phyloP scores from a whole-genome alignment of 2,329 filamentous ascomycete genomes.

The Trichoderma sp. region DNA sequence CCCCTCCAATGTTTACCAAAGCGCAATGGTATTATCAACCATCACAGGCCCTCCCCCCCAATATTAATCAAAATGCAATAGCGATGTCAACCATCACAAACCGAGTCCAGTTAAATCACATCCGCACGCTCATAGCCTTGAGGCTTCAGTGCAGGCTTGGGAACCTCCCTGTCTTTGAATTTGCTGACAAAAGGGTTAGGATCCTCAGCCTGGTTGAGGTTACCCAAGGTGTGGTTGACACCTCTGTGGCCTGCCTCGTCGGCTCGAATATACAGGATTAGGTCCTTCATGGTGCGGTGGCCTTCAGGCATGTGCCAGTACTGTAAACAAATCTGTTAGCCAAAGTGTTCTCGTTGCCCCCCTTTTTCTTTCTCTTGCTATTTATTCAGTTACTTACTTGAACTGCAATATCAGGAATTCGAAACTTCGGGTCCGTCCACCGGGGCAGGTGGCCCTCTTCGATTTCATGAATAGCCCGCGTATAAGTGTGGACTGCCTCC shows the following conservation, averaged over 20 bases:
- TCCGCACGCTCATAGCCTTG: constrained; percentile 83
- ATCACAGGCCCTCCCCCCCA: too few relatives aligned
- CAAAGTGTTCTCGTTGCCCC: neutral
- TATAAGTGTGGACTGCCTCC: constrained; percentile 95
- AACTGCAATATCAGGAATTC: constrained; percentile 85
- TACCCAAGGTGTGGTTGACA: constrained; percentile 93
- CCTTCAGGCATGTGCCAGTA: constrained; percentile 96
- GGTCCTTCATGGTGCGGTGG: constrained; percentile 77
- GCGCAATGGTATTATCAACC: too few relatives aligned
- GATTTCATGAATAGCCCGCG: constrained; percentile 81
- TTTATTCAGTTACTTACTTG: constrained; percentile 41
- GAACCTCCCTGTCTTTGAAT: constrained; percentile 70
- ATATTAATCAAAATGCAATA: too few relatives aligned
- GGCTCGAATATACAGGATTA: constrained; percentile 86
- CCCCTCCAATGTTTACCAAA: too few relatives aligned
- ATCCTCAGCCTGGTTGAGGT: constrained; percentile 80
- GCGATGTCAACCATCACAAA: too few relatives aligned
- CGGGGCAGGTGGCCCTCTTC: constrained; percentile 80
- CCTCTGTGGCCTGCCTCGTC: constrained; percentile 89
- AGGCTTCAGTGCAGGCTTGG: constrained; percentile 66
- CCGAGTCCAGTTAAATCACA: constrained; percentile 56
- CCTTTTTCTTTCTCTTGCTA: neutral
- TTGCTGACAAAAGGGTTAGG: constrained; percentile 89
- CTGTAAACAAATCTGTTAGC: constrained; percentile 27
- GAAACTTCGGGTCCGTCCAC: constrained; percentile 70